Base-by-base conservation (phyloP, 2,329 filamentous ascomycete species). In the Balansia obtecta region DNA sequence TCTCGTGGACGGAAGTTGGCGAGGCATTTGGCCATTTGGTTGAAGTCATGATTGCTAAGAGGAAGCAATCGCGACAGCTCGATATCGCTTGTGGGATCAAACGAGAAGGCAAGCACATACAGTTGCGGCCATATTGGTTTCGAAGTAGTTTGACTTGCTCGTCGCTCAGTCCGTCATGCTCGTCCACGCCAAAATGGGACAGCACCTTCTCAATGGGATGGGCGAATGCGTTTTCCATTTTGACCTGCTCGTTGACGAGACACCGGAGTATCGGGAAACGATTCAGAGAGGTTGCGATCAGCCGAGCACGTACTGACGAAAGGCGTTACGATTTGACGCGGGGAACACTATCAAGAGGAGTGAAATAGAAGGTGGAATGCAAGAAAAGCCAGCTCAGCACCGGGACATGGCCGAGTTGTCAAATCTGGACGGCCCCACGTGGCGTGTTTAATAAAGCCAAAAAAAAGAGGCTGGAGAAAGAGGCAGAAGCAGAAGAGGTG, bases 151-250 rank as follows among this genome's bases (percentile, higher is more conserved):
- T 58, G 50, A 85, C 76, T 65, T 84, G 80, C n/a, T 71, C 64
- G 57, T 82, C 74, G 12, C 68, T 75, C 60, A 86, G 69, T 57
- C 82, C 82, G 55, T 68, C 65, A 42, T 67, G 63, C 48, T 72
- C 68, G 55, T 80, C 70, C 50, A 83, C 80, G 13, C 69, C 66
- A 60, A 85, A 81, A 58, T 71, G 67, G 61, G 71, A 68, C 60
- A 86, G 71, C 58, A 85, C 78, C 65, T 79, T 70, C 60, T 74
- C 67, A 63, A 72, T 73, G 57, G 79, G 69, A 60, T 72, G 73
- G 56, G 77, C 71, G 60, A 79, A 85, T 56, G 82, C 80, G 69
- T 71, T 75, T 57, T 84, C 79, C 81, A 85, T 85, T 55, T 56
- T 60, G 57, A 47, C 49, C 27, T 46, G 45, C 39, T 40, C 40